Percentiles rank a stretch among this genome's conserved stretches.
Conservation (phyloP, 306 rosid genomes). For the Fagus sylvatica region DNA sequence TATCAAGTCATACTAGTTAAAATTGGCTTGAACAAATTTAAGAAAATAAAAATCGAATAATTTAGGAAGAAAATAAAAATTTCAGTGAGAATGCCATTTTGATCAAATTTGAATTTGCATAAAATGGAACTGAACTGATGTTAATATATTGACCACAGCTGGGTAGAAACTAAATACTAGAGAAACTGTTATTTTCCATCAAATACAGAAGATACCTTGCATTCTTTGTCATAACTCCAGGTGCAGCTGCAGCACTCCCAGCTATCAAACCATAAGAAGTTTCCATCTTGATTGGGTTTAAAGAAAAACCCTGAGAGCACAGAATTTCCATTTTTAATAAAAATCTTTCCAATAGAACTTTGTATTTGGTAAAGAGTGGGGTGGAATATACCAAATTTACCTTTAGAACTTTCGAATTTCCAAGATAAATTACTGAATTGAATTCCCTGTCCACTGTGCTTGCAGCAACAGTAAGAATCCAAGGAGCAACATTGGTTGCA, state of each 20-base stretch:
- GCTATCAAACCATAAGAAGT: conserved; percentile 43
- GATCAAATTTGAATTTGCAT: neutral
- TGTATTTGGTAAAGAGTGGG: neutral
- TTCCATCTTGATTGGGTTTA: conserved; percentile 64
- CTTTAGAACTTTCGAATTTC: conserved; percentile 60
- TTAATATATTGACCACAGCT: neutral
- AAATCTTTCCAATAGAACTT: neutral
- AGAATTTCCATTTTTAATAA: conserved; percentile 1
- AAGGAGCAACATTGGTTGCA: conserved; percentile 73
- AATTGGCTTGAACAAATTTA: neutral
- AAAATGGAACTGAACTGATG: neutral
- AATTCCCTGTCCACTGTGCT: conserved; percentile 60
- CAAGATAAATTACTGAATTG: conserved; percentile 56
- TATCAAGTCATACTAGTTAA: neutral
- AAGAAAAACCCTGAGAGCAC: conserved; percentile 54
- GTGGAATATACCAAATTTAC: conserved; percentile 30
- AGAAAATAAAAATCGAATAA: neutral
- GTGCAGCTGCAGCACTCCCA: conserved; percentile 59
- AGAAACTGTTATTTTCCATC: neutral
- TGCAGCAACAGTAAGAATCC: conserved; percentile 83
- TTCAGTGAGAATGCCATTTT: neutral
- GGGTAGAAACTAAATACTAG: conserved; percentile 10
- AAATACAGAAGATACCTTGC: conserved; percentile 54
- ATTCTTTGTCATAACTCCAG: conserved; percentile 46
- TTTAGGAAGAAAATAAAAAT: neutral